Evolutionary conservation across 176 grass and related monocot genomes (phyloP).

Genomic region (Eleusine coracana): DNA sequence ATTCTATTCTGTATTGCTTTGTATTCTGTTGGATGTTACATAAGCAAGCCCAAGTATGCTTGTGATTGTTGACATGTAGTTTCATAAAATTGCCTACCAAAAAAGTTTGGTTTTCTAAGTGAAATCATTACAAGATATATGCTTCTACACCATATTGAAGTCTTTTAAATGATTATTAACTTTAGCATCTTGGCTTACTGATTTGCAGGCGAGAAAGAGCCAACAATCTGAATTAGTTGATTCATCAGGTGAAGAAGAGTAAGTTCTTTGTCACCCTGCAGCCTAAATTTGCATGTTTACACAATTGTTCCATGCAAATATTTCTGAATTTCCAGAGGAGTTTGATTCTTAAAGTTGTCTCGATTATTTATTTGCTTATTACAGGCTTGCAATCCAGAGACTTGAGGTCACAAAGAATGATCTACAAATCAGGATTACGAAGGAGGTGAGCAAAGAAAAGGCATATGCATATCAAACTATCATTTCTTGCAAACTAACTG

Average conservation of each 20-base stretch:
- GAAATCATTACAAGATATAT: slow-evolving; percentile 24
- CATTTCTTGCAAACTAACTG: slow-evolving; percentile 47
- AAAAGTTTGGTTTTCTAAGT: neutral
- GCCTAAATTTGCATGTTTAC: slow-evolving; percentile 16
- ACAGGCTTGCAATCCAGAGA: slow-evolving; percentile 98
- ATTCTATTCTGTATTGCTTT: slow-evolving; percentile 25
- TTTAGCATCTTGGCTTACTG: slow-evolving; percentile 20
- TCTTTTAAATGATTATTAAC: neutral
- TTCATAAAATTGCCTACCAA: slow-evolving; percentile 11
- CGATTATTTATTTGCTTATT: slow-evolving; percentile 32
- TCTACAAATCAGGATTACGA: slow-evolving; percentile 85
- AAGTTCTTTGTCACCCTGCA: slow-evolving; percentile 44
- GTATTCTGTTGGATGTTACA: slow-evolving; percentile 29
- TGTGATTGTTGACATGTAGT: slow-evolving; percentile 4
- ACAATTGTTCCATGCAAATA: slow-evolving; percentile 6
- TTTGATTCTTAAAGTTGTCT: slow-evolving; percentile 27
- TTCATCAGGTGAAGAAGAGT: slow-evolving; percentile 98
- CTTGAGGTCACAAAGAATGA: slow-evolving; percentile 96
- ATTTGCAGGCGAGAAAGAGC: slow-evolving; percentile 81
- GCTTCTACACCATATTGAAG: slow-evolving; percentile 20
- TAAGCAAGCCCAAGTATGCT: neutral
- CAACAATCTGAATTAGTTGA: slow-evolving; percentile 75
- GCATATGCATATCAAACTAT: slow-evolving; percentile 8
- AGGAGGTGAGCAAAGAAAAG: slow-evolving; percentile 71
- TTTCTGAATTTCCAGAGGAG: neutral